Base-by-base conservation (phyloP, 1,139 yeast species). In the Geotrichum histeridarum region DNA sequence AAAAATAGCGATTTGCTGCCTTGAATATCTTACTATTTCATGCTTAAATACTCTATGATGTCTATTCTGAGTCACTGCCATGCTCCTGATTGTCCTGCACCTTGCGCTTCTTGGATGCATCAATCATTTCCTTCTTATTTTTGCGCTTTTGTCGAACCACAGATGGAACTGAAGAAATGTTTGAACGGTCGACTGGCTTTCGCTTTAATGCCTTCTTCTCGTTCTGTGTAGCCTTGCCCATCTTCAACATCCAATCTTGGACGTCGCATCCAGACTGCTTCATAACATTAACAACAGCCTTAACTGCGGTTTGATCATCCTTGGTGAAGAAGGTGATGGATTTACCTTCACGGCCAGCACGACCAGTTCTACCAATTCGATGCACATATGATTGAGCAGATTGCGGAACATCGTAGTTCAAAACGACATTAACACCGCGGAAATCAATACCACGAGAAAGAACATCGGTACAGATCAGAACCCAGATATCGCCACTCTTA, bases 361-460 rank as follows among this genome's bases (percentile, higher is more conserved):
- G 84, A 1, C 99, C 99, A 31, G 99, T 93, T 76, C 99, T 84
- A 36, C 99, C 99, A 64, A 94, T 89, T 73, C 99, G 81, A 70
- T 94, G 99, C 45, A 94, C 96, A 69, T 94, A 94, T 0, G 96
- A 85, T 70, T 93, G 98, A 0, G 98, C 89, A 51, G 86, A 81
- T 64, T 84, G 89, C 14, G 99, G 99, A 5, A 93, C 96, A 72
- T 94, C 99, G 68, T 93, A 94, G 71, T 94, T 94, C 62, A 94
- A 87, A 36, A 94, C 98, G 58, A 93, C 71, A 65, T 91, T 91
- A 42, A 94, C 95, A 42, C 98, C 98, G 67, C 89, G 89, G 74
- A 94, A 94, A 71, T 94, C 99, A 56, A 94, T 90, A 75, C 99
- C 99, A 73, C 99, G 81, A 1, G 98, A 84, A 54, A 94, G 74